Evolutionary conservation across 352 stramenopile genomes (phyloP).

Genomic region (Pythium aristosporum): DNA sequence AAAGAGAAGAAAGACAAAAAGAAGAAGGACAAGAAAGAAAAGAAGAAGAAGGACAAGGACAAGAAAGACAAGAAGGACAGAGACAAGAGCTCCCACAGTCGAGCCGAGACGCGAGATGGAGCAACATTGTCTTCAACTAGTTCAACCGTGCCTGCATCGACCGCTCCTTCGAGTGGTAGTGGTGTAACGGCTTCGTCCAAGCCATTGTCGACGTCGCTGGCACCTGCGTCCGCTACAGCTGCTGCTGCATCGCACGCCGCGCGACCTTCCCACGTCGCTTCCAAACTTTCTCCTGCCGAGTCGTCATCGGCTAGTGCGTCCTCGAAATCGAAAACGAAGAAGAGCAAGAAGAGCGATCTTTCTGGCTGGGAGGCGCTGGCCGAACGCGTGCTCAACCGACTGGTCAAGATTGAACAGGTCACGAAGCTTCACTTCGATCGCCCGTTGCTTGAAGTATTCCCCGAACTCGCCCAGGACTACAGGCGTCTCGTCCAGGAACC

Average conservation of each 20-base stretch:
- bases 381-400: constrained; percentile 67
- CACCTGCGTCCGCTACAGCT: neutral
- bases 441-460: constrained; percentile 72
- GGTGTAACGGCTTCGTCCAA: neutral
- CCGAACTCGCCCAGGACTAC: constrained; percentile 69
- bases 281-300: constrained; percentile 39
- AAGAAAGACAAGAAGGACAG: constrained; percentile 36
- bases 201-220: neutral
- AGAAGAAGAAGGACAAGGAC: constrained; percentile 61
- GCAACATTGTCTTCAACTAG: neutral
- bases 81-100: constrained; percentile 18
- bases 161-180: neutral
- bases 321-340: constrained; percentile 54
- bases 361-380: constrained; percentile 64
- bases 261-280: constrained; percentile 11
- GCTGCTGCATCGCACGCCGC: neutral
- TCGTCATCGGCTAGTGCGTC: constrained; percentile 19
- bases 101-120: neutral
- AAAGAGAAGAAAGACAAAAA: constrained; percentile 78
- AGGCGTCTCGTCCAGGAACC: constrained; percentile 61
- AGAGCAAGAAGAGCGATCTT: constrained; percentile 79
- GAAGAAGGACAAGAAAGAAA: constrained; percentile 55
- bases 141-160: neutral
- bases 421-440: constrained; percentile 79
- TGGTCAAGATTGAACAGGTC: constrained; percentile 81